Evolutionary conservation across 2,329 filamentous ascomycete species (phyloP).

Genomic region (Curvularia spicifera): DNA sequence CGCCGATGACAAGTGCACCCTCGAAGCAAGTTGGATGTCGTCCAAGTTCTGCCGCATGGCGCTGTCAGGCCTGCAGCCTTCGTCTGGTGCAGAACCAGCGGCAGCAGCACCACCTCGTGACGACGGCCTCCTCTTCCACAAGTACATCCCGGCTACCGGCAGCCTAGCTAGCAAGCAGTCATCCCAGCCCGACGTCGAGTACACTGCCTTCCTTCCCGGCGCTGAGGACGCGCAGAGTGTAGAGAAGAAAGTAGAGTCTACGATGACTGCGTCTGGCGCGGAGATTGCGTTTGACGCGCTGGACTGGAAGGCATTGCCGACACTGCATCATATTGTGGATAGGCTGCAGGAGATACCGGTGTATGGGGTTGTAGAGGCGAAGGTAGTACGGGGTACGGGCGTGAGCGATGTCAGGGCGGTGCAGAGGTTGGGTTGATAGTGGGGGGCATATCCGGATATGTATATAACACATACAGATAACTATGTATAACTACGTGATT

Average conservation of each 20-base stretch:
- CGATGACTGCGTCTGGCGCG: constrained; percentile 51
- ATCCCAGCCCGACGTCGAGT: constrained; percentile 62
- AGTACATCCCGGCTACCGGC: constrained; percentile 64
- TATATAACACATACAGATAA: not conserved
- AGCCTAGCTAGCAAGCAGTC: constrained; percentile 43
- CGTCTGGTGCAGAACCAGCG: constrained; percentile 3
- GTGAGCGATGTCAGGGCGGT: constrained; percentile 57
- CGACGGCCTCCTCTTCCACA: constrained; percentile 61
- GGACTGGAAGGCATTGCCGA: constrained; percentile 64
- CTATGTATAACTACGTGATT: too few species aligned
- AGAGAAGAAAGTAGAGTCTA: constrained; percentile 45
- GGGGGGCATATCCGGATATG: not conserved
- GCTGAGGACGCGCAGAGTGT: constrained; percentile 40
- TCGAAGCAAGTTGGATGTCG: constrained; percentile 51
- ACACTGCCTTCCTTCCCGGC: constrained; percentile 55
- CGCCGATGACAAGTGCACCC: constrained; percentile 45
- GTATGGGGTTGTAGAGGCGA: constrained; percentile 62
- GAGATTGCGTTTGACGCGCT: constrained; percentile 57
- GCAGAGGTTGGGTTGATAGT: constrained; percentile 8
- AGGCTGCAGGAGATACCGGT: constrained; percentile 63
- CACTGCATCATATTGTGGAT: constrained; percentile 64
- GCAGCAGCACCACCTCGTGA: constrained; percentile 36
- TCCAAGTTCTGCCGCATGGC: constrained; percentile 43
- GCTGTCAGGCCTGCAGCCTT: constrained; percentile 30
- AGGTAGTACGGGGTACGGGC: constrained; percentile 62